Evolutionary conservation across 345 rosid genomes (phyloP).

Genomic region (Geranium brycei): DNA sequence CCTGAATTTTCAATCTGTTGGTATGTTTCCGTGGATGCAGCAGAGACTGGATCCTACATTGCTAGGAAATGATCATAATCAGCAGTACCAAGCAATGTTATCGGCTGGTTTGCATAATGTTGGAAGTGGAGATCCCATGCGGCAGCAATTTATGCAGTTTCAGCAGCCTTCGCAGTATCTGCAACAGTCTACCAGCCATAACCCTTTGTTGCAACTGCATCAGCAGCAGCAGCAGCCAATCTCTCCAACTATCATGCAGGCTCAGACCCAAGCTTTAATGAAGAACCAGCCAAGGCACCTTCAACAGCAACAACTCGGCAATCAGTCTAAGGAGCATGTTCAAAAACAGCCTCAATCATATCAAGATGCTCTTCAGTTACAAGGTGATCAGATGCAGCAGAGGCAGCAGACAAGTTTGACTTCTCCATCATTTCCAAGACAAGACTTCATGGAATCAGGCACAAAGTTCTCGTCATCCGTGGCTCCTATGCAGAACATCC

Average conservation of each 20-base stretch:
- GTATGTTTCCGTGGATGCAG: constrained; percentile 60
- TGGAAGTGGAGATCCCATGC: constrained; percentile 39
- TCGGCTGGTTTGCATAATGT: constrained; percentile 40
- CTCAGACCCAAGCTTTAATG: constrained; percentile 20
- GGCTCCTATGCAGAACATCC: constrained; percentile 25
- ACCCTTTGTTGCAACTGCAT: constrained; percentile 34
- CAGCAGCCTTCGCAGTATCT: constrained; percentile 50
- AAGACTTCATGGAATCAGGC: constrained; percentile 33
- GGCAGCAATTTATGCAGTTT: constrained; percentile 49
- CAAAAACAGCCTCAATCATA: constrained; percentile 29
- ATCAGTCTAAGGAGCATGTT: constrained; percentile 28
- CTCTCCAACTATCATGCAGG: constrained; percentile 33
- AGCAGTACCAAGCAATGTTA: constrained; percentile 55
- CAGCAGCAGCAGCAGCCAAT: constrained; percentile 39
- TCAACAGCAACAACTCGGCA: constrained; percentile 37
- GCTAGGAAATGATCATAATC: constrained; percentile 41
- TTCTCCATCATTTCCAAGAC: constrained; percentile 35
- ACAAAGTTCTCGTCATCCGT: constrained; percentile 29
- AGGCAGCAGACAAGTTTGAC: constrained; percentile 36
- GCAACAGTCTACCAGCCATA: constrained; percentile 42
- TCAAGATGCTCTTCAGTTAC: constrained; percentile 37
- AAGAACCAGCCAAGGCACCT: not conserved
- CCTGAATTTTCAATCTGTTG: constrained; percentile 40
- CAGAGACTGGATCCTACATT: constrained; percentile 49
- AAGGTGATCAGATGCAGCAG: constrained; percentile 21